Base-by-base conservation (phyloP, 257 asterid species). In the Penstemon newberryi region DNA sequence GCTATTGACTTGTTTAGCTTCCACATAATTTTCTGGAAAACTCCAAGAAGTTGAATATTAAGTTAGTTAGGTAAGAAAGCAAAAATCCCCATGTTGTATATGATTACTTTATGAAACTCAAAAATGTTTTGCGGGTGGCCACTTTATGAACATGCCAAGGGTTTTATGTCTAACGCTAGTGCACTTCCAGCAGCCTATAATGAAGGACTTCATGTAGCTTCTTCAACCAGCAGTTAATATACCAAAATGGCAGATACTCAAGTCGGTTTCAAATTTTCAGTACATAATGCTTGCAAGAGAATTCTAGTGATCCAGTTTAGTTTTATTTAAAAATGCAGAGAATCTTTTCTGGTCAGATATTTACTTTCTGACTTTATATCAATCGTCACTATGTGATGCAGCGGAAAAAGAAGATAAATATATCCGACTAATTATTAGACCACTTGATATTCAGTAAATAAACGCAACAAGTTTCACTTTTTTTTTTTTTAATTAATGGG, bases 1-100 rank as follows among this genome's bases (percentile, higher is more conserved):
- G 99, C 99, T 79, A 91, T 91, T 65, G 97, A 91, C 84, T 94
- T 94, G 83, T 94, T 94, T 72, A 94, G 85, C 91, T 94, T 94
- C 99, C 99, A 94, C 99, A 94, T 94, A 52, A 94, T 94, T 87
- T 94, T 94, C 97, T 94, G 95, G 74, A 80, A 80, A 76, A 81
- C 73, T 81, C 89, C 88, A 86, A 77, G 54, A 71, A 73, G 57
- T 72, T 70, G 69, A 71, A 76, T 15, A 64, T 56, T 70, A 74
- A 73, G 75, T 73, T 67, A 84, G 80, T 65, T 66, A 70, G 69
- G 56, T 67, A 70, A 69, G 60, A 62, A 63, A 53, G 44, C 72
- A 76, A 25, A 47, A 65, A 33, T 39, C 43, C 37, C 25, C 68
- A 71, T 57, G 62, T 60, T 50, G 51, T 76, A 70, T 75, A 43